Percentiles rank a stretch among this genome's conserved stretches.
These are phyloP conservation scores for Sphaerostilbella broomeana DNA, from an alignment of 2,329 filamentous ascomycete species.

Conservation along the genomic window DNA sequence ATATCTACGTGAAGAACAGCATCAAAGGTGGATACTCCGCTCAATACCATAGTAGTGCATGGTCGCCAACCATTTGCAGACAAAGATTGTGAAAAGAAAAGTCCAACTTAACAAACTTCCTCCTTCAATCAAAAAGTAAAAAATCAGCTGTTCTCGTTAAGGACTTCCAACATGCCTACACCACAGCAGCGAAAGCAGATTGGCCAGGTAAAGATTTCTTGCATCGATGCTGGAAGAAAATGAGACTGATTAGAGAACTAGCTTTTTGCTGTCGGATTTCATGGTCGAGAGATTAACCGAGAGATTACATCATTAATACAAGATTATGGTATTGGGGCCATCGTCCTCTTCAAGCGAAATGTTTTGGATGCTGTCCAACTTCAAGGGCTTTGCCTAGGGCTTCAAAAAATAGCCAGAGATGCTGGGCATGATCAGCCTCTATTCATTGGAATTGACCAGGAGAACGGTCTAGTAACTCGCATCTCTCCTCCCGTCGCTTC, in stretches of 20 bases:
- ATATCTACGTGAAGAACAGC: too few species aligned
- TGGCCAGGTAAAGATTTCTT: slow-evolving; percentile 11
- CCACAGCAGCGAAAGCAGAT: slow-evolving; percentile 14
- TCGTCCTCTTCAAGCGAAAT: slow-evolving; percentile 24
- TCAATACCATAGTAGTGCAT: too few species aligned
- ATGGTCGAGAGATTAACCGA: slow-evolving; percentile 17
- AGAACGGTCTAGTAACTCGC: slow-evolving; percentile 23
- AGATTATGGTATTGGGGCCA: slow-evolving; percentile 22
- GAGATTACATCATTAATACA: slow-evolving; percentile 20
- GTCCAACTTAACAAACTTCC: too few species aligned
- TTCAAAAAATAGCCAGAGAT: slow-evolving; percentile 20
- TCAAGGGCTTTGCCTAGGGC: slow-evolving; percentile 17
- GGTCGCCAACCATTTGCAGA: too few species aligned
- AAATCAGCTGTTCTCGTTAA: too few species aligned
- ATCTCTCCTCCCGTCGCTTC: slow-evolving; percentile 21
- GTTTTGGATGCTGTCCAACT: slow-evolving; percentile 18
- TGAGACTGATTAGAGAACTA: slow-evolving; percentile 2
- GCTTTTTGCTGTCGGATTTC: slow-evolving; percentile 24
- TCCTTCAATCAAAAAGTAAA: too few species aligned
- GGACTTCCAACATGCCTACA: slow-evolving; percentile 9
- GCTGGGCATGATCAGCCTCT: slow-evolving; percentile 21
- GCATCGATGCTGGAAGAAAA: neutral
- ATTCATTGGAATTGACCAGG: slow-evolving; percentile 23
- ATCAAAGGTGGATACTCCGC: too few species aligned
- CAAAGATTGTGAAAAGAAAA: too few species aligned